Conservation (phyloP, 495 filamentous ascomycete species). For the Podospora pseudocomata region DNA sequence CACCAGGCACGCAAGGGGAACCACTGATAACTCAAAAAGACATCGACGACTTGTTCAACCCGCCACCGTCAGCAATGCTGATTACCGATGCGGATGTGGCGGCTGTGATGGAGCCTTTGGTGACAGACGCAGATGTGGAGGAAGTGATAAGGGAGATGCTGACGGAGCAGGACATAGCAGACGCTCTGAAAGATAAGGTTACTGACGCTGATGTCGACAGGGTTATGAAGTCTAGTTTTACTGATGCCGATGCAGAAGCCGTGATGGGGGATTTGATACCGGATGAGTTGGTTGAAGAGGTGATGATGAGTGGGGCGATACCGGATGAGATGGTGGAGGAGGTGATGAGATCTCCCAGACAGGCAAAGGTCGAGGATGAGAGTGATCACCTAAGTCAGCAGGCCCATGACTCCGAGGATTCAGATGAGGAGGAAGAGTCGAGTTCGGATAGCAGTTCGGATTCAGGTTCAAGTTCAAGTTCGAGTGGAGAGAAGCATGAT, state of each 20-base stretch:
- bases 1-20: neutral
- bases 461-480: neutral
- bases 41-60: neutral
- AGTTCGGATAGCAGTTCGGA: neutral
- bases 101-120: neutral
- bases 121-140: neutral
- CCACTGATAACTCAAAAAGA: neutral
- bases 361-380: neutral
- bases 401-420: neutral
- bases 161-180: neutral
- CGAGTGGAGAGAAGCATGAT: neutral
- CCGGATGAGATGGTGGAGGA: neutral
- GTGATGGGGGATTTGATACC: neutral
- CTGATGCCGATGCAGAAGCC: neutral
- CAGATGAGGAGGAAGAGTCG: neutral
- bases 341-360: neutral
- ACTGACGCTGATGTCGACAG: neutral
- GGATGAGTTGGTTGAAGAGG: neutral
- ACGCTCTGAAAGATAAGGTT: neutral
- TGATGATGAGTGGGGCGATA: neutral
- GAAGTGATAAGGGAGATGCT: neutral
- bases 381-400: neutral
- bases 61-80: neutral
- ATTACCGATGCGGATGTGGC: slow-evolving; percentile 1
- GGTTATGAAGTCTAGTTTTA: neutral